phyloP scores from a whole-genome alignment of 78 protist genomes.

The Planoprotostelium fungivorum region DNA sequence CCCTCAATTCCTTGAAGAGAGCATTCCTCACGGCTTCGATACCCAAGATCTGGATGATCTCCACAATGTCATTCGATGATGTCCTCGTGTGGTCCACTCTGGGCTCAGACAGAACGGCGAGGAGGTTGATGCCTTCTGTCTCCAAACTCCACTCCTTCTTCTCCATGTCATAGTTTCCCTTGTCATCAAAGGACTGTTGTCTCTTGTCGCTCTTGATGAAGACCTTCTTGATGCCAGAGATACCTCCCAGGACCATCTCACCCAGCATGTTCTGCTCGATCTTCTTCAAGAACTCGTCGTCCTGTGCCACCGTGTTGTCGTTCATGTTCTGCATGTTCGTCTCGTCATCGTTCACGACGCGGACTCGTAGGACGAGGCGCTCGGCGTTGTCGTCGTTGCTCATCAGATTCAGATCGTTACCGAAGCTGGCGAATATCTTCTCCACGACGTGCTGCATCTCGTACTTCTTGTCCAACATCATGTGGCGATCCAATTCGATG shows the following conservation, averaged over 20 bases:
- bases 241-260: slow-evolving; percentile 77
- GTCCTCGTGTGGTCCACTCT: slow-evolving; percentile 85
- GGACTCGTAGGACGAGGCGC: slow-evolving; percentile 75
- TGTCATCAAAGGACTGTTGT: slow-evolving; percentile 4
- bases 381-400: slow-evolving; percentile 86
- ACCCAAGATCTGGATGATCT: slow-evolving; percentile 89
- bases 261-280: slow-evolving; percentile 71
- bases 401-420: slow-evolving; percentile 53
- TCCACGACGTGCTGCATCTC: slow-evolving; percentile 60
- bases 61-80: slow-evolving; percentile 91
- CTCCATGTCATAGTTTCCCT: slow-evolving; percentile 17
- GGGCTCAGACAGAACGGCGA: slow-evolving; percentile 67
- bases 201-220: slow-evolving; percentile 24
- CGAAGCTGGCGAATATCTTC: slow-evolving; percentile 51
- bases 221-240: slow-evolving; percentile 75
- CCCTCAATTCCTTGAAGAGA: slow-evolving; percentile 83
- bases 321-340: slow-evolving; percentile 20
- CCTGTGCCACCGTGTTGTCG: slow-evolving; percentile 24
- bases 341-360: slow-evolving; percentile 37
- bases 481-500: slow-evolving; percentile 70
- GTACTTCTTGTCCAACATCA: slow-evolving; percentile 68
- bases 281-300: slow-evolving; percentile 53
- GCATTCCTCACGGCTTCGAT: slow-evolving; percentile 97
- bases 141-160: slow-evolving; percentile 76
- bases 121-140: slow-evolving; percentile 89